These are phyloP conservation scores for Davidsoniella virescens DNA, from an alignment of 2,329 filamentous ascomycete species.

Conservation along the genomic window DNA sequence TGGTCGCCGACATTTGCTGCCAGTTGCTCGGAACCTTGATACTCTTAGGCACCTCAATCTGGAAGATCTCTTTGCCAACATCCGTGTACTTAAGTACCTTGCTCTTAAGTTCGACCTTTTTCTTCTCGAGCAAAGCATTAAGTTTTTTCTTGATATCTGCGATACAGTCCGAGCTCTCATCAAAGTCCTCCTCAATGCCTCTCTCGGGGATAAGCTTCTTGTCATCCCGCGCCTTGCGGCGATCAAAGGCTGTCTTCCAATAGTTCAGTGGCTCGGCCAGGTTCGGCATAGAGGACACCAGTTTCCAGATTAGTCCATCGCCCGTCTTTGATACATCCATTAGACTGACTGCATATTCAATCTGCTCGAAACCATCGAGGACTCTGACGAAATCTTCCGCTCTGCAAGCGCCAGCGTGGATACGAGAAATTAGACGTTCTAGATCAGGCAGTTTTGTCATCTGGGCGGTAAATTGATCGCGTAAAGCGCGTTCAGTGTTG, in stretches of 20 bases:
- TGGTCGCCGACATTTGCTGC: slow-evolving; percentile 93
- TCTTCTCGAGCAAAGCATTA: slow-evolving; percentile 51
- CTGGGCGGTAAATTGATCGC: slow-evolving; percentile 76
- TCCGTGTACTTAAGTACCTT: slow-evolving; percentile 61
- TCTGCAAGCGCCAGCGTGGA: slow-evolving; percentile 82
- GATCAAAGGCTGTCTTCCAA: slow-evolving; percentile 89
- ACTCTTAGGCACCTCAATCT: slow-evolving; percentile 75
- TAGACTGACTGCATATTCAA: slow-evolving; percentile 81
- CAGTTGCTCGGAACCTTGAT: slow-evolving; percentile 76
- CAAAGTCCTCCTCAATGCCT: slow-evolving; percentile 85
- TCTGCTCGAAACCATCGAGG: slow-evolving; percentile 91
- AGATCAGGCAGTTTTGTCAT: slow-evolving; percentile 86
- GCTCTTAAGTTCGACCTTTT: slow-evolving; percentile 58
- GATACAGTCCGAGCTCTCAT: slow-evolving; percentile 63
- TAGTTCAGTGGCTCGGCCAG: slow-evolving; percentile 56
- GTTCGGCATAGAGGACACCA: slow-evolving; percentile 75
- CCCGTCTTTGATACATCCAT: slow-evolving; percentile 58
- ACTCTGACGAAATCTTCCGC: slow-evolving; percentile 87
- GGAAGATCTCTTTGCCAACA: slow-evolving; percentile 92
- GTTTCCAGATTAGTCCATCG: slow-evolving; percentile 67
- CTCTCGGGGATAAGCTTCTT: slow-evolving; percentile 72
- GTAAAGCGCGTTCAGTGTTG: slow-evolving; percentile 64
- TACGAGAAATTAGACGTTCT: slow-evolving; percentile 81
- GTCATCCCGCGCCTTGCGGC: slow-evolving; percentile 57
- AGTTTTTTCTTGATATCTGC: slow-evolving; percentile 60